A percentile compares a stretch with the other conserved stretches of the same genome.
These are phyloP conservation scores for Gnomoniopsis smithogilvyi DNA, from an alignment of 2,329 filamentous ascomycete genomes.

Conservation along the genomic window DNA sequence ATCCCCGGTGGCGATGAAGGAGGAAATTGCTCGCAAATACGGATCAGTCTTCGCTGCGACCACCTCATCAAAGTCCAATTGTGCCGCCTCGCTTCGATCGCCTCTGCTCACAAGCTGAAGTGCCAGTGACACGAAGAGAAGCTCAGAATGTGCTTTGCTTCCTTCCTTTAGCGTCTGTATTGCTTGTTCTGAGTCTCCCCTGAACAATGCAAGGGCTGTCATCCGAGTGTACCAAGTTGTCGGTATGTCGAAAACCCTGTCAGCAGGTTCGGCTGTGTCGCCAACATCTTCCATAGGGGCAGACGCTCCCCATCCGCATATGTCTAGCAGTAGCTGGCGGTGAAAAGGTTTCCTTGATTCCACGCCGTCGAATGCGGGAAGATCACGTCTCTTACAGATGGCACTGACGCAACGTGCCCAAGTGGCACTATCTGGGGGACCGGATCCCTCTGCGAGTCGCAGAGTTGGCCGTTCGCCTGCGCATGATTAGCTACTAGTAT, in stretches of 20 bases:
- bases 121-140: constrained; percentile 66
- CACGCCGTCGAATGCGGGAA: constrained; percentile 62
- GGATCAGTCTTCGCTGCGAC: constrained; percentile 67
- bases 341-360: constrained; percentile 65
- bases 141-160: constrained; percentile 59
- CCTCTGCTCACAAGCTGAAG: constrained; percentile 60
- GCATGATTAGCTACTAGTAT: neutral
- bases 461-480: constrained; percentile 15
- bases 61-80: constrained; percentile 56
- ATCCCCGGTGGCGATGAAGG: constrained; percentile 71
- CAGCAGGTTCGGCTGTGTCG: constrained; percentile 41
- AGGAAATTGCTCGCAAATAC: constrained; percentile 76
- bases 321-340: constrained; percentile 70
- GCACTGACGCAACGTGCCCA: constrained; percentile 62
- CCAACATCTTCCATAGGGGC: constrained; percentile 63
- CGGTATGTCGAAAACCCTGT: constrained; percentile 43
- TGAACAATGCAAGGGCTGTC: constrained; percentile 72
- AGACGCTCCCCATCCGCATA: constrained; percentile 72
- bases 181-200: constrained; percentile 65
- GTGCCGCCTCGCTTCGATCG: constrained; percentile 41
- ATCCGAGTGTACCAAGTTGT: constrained; percentile 66
- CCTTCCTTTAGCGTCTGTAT: constrained; percentile 67
- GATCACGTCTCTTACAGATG: constrained; percentile 59
- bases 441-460: constrained; percentile 42
- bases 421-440: constrained; percentile 44